Percentiles rank a stretch among this genome's conserved stretches.
Conservation (phyloP, 208 protist genomes). For the Acanthamoeba divionensis region DNA sequence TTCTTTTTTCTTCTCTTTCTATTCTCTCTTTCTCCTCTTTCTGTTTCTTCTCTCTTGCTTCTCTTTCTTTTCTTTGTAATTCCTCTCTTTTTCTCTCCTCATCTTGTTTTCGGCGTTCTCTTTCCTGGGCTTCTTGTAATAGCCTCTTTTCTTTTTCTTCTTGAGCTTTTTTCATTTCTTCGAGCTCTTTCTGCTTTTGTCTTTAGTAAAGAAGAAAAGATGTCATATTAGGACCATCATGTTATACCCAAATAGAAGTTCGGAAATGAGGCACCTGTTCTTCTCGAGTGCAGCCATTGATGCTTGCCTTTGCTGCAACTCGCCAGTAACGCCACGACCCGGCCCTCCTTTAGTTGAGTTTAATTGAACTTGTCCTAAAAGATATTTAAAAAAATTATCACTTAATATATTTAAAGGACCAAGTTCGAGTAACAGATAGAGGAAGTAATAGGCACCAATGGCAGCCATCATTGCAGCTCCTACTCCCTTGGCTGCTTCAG, state of each 20-base stretch:
- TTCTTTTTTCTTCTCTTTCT: neutral
- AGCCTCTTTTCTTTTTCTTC: neutral
- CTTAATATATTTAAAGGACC: too few relatives aligned
- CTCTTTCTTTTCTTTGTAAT: neutral
- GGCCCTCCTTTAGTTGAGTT: too few relatives aligned
- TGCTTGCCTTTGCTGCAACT: neutral
- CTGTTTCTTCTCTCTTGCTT: neutral
- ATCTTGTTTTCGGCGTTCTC: too few relatives aligned
- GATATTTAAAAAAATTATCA: too few relatives aligned
- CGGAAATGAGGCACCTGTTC: neutral
- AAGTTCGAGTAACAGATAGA: too few relatives aligned
- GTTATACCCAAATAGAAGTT: too few relatives aligned
- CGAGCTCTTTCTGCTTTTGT: neutral
- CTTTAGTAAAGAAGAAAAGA: neutral
- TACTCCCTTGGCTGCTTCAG: neutral
- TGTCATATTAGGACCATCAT: too few relatives aligned
- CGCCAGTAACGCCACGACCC: neutral
- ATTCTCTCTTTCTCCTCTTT: neutral
- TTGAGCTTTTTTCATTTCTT: neutral
- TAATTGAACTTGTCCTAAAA: too few relatives aligned
- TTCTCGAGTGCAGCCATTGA: neutral
- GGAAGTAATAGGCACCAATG: too few relatives aligned
- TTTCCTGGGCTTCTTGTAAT: neutral
- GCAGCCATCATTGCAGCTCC: slow-evolving; percentile 30
- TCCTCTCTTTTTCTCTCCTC: neutral